Evolutionary conservation across 768 basidiomycete species (phyloP).

Genomic region (Lentinus tigrinus): DNA sequence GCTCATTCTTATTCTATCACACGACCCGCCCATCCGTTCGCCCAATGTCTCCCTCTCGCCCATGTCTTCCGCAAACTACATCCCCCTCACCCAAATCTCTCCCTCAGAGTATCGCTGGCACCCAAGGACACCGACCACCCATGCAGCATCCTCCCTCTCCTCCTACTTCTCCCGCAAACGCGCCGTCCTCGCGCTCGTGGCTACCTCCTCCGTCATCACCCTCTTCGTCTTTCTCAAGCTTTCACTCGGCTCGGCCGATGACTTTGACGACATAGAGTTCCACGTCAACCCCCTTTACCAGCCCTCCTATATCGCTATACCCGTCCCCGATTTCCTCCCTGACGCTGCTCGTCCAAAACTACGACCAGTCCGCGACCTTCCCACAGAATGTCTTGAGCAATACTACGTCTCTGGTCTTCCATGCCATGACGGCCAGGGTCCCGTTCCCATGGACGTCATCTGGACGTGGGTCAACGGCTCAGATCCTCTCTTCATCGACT

Average conservation of each 20-base stretch:
- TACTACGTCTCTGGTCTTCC: constrained; percentile 20
- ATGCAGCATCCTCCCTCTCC: background rate
- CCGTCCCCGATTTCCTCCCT: constrained; percentile 11
- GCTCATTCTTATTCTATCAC: background rate
- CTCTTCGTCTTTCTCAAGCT: constrained; percentile 17
- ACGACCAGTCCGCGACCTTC: constrained; percentile 20
- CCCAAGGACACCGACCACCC: background rate
- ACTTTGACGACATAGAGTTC: constrained; percentile 6
- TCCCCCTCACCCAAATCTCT: constrained; percentile 22
- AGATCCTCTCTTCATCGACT: constrained; percentile 22
- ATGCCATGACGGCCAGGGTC: constrained; percentile 16
- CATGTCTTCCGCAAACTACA: constrained; percentile 17
- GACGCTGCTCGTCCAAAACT: constrained; percentile 7
- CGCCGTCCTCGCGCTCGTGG: constrained; percentile 15
- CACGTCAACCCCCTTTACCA: constrained; percentile 10
- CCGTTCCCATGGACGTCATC: constrained; percentile 26
- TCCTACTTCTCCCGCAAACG: constrained; percentile 12
- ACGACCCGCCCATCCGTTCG: constrained; percentile 20
- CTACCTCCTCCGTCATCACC: constrained; percentile 13
- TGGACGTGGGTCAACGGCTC: constrained; percentile 36
- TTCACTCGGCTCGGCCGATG: constrained; percentile 1
- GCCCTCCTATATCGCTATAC: constrained; percentile 24
- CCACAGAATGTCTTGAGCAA: constrained; percentile 22
- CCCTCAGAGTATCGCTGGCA: constrained; percentile 7
- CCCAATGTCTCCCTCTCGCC: background rate